phyloP scores from a whole-genome alignment of 768 basidiomycete genomes.

The Naganishia vishniacii region DNA sequence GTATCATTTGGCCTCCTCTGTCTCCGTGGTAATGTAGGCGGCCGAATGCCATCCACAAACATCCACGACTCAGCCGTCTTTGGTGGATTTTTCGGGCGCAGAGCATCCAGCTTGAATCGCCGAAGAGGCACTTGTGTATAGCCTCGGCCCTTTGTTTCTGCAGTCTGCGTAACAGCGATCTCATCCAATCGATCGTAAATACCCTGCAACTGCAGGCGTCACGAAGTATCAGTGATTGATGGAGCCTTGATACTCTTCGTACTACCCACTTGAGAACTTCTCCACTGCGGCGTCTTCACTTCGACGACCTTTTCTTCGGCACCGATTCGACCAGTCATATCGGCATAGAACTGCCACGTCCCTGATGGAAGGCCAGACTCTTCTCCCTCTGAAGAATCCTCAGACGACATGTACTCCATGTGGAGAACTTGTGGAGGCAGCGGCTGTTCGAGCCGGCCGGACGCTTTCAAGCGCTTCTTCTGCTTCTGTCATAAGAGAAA shows the following conservation, averaged over 20 bases:
- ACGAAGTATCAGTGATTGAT: not conserved
- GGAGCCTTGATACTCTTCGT: not conserved
- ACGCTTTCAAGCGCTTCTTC: slow-evolving; percentile 37
- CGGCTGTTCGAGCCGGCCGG: slow-evolving; percentile 7
- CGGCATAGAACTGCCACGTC: slow-evolving; percentile 25
- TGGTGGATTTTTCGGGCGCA: slow-evolving; percentile 23
- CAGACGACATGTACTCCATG: slow-evolving; percentile 47
- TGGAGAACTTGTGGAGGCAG: slow-evolving; percentile 20
- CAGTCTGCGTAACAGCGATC: slow-evolving; percentile 26
- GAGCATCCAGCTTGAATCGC: slow-evolving; percentile 32
- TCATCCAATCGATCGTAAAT: slow-evolving; percentile 36
- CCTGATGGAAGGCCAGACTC: slow-evolving; percentile 25
- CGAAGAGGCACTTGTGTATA: slow-evolving; percentile 38
- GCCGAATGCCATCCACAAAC: slow-evolving; percentile 19
- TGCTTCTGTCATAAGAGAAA: slow-evolving; percentile 36
- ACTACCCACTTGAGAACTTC: slow-evolving; percentile 37
- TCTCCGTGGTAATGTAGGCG: slow-evolving; percentile 1
- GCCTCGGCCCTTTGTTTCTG: slow-evolving; percentile 27
- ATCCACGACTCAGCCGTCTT: slow-evolving; percentile 22
- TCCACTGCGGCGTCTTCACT: slow-evolving; percentile 44
- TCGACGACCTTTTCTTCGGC: slow-evolving; percentile 43
- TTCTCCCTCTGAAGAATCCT: slow-evolving; percentile 44
- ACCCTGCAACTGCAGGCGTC: slow-evolving; percentile 33
- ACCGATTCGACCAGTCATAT: slow-evolving; percentile 33
- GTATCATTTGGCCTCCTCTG: slow-evolving; percentile 9